phyloP scores from a whole-genome alignment of 305 asterid species.

The Fraxinus sp. region DNA sequence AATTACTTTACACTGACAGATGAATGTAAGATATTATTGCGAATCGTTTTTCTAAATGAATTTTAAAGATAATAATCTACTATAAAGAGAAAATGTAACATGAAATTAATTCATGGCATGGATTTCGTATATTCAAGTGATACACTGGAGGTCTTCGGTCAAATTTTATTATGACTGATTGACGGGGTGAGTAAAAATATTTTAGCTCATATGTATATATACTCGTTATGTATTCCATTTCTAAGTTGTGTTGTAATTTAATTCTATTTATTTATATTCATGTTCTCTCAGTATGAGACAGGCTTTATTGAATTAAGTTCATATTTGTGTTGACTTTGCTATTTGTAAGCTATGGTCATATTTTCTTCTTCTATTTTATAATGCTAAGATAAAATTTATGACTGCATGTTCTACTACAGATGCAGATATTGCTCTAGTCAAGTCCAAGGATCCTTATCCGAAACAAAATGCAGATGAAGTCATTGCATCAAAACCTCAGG shows the following conservation, averaged over 20 bases:
- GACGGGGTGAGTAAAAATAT: neutral
- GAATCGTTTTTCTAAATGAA: neutral
- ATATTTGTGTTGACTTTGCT: neutral
- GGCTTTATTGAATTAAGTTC: neutral
- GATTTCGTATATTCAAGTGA: neutral
- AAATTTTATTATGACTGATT: neutral
- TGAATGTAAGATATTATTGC: neutral
- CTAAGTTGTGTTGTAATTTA: neutral
- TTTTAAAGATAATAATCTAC: neutral
- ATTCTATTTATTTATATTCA: neutral
- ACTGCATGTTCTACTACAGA: constrained; percentile 29
- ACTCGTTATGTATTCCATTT: neutral
- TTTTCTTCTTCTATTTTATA: neutral
- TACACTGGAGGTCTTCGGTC: neutral
- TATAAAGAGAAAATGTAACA: neutral
- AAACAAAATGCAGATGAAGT: constrained; percentile 35
- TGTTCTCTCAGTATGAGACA: neutral
- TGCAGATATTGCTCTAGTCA: constrained; percentile 23
- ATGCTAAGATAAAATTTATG: constrained; percentile 15
- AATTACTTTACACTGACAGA: neutral
- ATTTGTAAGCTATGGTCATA: neutral
- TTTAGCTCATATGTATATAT: neutral
- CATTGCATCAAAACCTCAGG: constrained; percentile 28
- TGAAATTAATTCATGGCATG: neutral
- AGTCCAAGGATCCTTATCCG: constrained; percentile 28